These are phyloP conservation scores for Aspergillus ostianus DNA, from an alignment of 495 filamentous ascomycete genomes.

Conservation along the genomic window DNA sequence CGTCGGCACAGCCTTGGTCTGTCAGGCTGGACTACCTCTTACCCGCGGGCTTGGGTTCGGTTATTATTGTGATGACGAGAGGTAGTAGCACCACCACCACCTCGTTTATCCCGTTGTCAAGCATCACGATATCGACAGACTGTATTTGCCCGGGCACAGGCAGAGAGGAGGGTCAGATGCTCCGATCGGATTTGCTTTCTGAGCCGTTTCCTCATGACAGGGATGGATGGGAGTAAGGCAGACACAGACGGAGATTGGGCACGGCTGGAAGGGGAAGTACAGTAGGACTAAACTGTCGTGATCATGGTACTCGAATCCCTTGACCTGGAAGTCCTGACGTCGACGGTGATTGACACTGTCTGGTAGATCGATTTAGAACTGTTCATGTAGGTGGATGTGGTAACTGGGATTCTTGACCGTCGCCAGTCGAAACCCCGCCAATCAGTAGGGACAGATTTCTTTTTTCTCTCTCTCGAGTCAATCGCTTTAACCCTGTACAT, in stretches of 20 bases:
- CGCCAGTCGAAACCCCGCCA: not conserved
- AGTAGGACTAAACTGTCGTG: not conserved
- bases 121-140: not conserved
- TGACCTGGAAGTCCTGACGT: not conserved
- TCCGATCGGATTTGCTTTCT: not conserved
- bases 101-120: not conserved
- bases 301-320: not conserved
- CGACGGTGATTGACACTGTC: not conserved
- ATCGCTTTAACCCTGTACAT: no score
- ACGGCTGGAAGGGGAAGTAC: not conserved
- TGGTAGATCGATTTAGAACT: not conserved
- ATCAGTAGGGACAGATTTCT: not conserved
- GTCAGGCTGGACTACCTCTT: not conserved
- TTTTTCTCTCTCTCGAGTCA: no score
- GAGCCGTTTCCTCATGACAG: not conserved
- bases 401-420: not conserved
- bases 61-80: no score
- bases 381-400: not conserved
- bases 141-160: not conserved
- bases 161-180: not conserved
- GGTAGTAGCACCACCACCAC: slow-evolving; percentile 3
- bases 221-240: slow-evolving; percentile 14
- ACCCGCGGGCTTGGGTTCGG: not conserved
- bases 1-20: slow-evolving; percentile 8
- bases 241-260: slow-evolving; percentile 6